A percentile compares a stretch with the other conserved stretches of the same genome.
These are phyloP conservation scores for Juncus inflexus DNA, from an alignment of 176 grass and related monocot species.

Conservation along the genomic window DNA sequence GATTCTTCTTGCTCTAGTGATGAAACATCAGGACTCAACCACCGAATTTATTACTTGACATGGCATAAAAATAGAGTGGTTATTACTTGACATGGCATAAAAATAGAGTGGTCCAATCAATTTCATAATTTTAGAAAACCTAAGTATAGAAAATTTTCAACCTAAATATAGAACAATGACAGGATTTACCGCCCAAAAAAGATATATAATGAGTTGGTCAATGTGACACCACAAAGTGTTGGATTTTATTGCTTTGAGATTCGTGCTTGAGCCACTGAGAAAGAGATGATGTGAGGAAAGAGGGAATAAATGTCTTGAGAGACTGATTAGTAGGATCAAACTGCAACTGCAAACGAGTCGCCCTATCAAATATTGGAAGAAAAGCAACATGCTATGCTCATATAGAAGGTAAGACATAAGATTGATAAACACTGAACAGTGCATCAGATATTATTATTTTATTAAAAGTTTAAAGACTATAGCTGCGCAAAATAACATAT, in stretches of 20 bases:
- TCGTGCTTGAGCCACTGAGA: conserved; percentile 1
- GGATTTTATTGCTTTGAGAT: neutral
- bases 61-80: neutral
- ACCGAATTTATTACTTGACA: conserved; percentile 17
- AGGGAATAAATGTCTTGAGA: no score
- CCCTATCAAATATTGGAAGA: no score
- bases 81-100: neutral
- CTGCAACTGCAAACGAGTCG: no score
- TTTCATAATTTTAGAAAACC: conserved; percentile 4
- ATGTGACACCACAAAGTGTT: neutral
- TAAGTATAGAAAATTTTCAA: neutral
- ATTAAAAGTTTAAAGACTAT: neutral
- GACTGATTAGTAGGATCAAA: no score
- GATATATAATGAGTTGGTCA: neutral
- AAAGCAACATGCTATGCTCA: no score
- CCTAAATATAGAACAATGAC: neutral
- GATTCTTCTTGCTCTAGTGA: neutral
- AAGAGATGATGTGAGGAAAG: neutral
- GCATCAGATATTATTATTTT: neutral
- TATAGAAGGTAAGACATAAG: no score
- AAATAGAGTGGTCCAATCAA: conserved; percentile 15
- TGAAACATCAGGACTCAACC: conserved; percentile 14
- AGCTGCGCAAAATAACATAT: neutral
- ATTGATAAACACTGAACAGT: no score
- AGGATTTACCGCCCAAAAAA: neutral